phyloP scores from a whole-genome alignment of 2,329 filamentous ascomycete species.

The Rutstroemia sp. region DNA sequence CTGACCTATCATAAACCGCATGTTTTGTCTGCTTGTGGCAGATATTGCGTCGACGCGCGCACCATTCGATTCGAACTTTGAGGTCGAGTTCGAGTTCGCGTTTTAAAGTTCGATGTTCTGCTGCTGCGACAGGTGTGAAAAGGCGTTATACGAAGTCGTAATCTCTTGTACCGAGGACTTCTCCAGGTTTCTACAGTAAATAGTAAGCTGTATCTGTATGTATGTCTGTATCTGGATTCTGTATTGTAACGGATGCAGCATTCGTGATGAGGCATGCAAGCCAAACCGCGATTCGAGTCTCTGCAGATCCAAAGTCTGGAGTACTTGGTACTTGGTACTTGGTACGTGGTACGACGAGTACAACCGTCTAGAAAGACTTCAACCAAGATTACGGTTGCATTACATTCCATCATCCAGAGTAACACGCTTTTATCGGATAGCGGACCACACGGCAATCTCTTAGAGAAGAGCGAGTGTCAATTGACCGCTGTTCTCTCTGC shows the following conservation, averaged over 20 bases:
- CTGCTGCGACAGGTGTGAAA: no score
- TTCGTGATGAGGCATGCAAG: slow-evolving; percentile 9
- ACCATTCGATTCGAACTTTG: no score
- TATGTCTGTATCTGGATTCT: no score
- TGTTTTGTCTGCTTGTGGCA: neutral
- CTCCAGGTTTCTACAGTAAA: neutral
- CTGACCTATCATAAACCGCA: slow-evolving; percentile 4
- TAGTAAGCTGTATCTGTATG: neutral
- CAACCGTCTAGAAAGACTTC: slow-evolving; percentile 7
- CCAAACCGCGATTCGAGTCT: slow-evolving; percentile 7
- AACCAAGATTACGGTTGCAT: slow-evolving; percentile 8
- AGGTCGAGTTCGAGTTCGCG: no score
- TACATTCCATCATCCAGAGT: neutral
- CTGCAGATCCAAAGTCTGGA: slow-evolving; percentile 8
- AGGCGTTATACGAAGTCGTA: no score
- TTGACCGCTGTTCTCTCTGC: neutral
- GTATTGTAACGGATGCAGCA: neutral
- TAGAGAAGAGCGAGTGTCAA: neutral
- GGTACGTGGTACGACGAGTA: neutral
- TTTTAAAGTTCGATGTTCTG: no score
- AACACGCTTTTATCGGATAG: slow-evolving; percentile 3
- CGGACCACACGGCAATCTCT: neutral
- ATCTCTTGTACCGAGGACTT: neutral
- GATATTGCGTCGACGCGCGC: neutral
- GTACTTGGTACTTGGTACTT: slow-evolving; percentile 7